phyloP scores from a whole-genome alignment of 257 asterid species.

The Fraxinus pennsylvanica region DNA sequence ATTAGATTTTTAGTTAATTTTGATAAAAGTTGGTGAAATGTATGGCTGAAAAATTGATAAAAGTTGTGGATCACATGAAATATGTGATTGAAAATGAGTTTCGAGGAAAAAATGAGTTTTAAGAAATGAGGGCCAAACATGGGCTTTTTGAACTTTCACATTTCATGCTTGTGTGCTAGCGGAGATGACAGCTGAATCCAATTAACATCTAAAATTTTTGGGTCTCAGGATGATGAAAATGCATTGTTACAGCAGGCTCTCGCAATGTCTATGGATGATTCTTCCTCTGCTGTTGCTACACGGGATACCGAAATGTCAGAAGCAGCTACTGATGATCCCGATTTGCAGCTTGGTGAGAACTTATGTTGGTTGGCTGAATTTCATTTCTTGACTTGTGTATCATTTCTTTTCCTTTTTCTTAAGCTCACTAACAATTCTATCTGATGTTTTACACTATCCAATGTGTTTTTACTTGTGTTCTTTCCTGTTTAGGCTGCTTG shows the following conservation, averaged over 20 bases:
- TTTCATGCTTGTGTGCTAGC: slow-evolving; percentile 10
- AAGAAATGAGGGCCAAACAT: too few relatives aligned
- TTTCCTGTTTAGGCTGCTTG: slow-evolving; percentile 4
- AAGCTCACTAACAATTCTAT: slow-evolving; percentile 8
- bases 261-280: slow-evolving; percentile 96
- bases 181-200: neutral
- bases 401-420: neutral
- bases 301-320: slow-evolving; percentile 94
- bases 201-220: slow-evolving; percentile 24
- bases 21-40: too few relatives aligned
- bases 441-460: neutral
- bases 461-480: neutral
- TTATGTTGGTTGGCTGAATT: slow-evolving; percentile 20
- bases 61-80: too few relatives aligned
- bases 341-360: slow-evolving; percentile 79
- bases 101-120: too few relatives aligned
- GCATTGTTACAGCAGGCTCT: slow-evolving; percentile 95
- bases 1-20: too few relatives aligned
- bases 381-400: neutral
- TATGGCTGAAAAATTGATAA: too few relatives aligned
- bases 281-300: slow-evolving; percentile 63
- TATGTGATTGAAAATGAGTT: too few relatives aligned
- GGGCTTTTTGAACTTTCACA: slow-evolving; percentile 7
- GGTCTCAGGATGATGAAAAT: slow-evolving; percentile 89
- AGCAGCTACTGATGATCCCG: slow-evolving; percentile 92